Percentiles rank a stretch among this genome's conserved stretches.
Conservation (phyloP, 305 asterid species). For the Nicotiana rustica region DNA sequence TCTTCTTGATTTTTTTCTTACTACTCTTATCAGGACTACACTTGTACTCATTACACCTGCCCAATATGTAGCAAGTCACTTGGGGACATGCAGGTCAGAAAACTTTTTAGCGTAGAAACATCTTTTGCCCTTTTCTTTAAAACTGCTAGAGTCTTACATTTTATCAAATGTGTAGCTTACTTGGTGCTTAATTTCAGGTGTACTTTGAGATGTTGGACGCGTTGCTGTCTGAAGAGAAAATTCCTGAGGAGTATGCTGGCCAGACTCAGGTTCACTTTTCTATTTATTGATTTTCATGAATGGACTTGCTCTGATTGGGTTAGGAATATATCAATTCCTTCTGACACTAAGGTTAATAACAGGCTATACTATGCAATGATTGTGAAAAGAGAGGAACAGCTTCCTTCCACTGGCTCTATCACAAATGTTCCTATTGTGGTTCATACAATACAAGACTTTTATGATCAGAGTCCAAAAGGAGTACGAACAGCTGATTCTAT, state of each 20-base stretch:
- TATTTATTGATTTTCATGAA: background rate
- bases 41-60: slow-evolving; percentile 79
- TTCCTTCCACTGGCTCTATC: slow-evolving; percentile 82
- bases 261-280: slow-evolving; percentile 66
- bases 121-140: background rate
- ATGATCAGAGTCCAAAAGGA: slow-evolving; percentile 49
- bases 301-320: background rate
- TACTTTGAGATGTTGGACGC: slow-evolving; percentile 89
- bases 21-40: slow-evolving; percentile 67
- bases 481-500: slow-evolving; percentile 33
- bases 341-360: slow-evolving; percentile 38
- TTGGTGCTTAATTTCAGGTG: slow-evolving; percentile 55
- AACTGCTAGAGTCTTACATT: background rate
- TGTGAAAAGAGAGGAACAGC: slow-evolving; percentile 80
- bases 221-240: slow-evolving; percentile 78
- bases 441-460: slow-evolving; percentile 86
- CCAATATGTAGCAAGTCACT: slow-evolving; percentile 96
- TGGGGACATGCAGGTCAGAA: slow-evolving; percentile 88
- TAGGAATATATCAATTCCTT: slow-evolving; percentile 16
- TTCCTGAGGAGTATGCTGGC: slow-evolving; percentile 81
- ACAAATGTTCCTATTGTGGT: slow-evolving; percentile 80
- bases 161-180: background rate
- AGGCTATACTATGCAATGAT: slow-evolving; percentile 90
- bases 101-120: background rate
- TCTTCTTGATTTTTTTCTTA: slow-evolving; percentile 30